Evolutionary conservation across 805 yeast species (phyloP).

Genomic region (Naumovozyma castellii): DNA sequence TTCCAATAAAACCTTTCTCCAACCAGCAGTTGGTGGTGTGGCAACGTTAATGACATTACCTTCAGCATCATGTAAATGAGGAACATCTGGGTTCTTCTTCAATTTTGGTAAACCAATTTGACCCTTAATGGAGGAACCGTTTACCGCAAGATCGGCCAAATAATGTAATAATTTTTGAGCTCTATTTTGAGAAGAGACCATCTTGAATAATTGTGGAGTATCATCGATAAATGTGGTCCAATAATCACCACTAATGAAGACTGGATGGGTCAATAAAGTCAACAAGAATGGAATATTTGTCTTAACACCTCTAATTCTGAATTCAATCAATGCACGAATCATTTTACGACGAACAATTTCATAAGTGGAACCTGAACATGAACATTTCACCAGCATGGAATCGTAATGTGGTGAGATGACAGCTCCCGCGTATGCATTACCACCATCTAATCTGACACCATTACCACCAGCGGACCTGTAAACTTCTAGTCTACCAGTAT

Average conservation of each 20-base stretch:
- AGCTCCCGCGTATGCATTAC: conserved; percentile 96
- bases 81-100: conserved; percentile 63
- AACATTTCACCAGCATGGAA: conserved; percentile 95
- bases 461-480: conserved; percentile 98
- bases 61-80: conserved; percentile 52
- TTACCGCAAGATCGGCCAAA: conserved; percentile 87
- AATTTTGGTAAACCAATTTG: conserved; percentile 89
- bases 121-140: conserved; percentile 93
- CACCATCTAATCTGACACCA: conserved; percentile 98
- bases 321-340: conserved; percentile 93
- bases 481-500: conserved; percentile 95
- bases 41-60: conserved; percentile 56
- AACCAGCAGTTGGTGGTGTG: conserved; percentile 60
- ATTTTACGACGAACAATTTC: conserved; percentile 96
- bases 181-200: conserved; percentile 92
- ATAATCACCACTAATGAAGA: conserved; percentile 76
- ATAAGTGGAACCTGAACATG: conserved; percentile 93
- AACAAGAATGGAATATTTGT: conserved; percentile 94
- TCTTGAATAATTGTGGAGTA: conserved; percentile 89
- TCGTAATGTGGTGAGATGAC: conserved; percentile 95
- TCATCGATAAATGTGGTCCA: conserved; percentile 99
- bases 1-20: conserved; percentile 80
- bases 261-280: conserved; percentile 82
- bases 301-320: conserved; percentile 97
- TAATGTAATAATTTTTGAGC: conserved; percentile 89